A percentile compares a stretch with the other conserved stretches of the same genome.
Conservation (phyloP, 129 eudicot species). For the Silybum marianum region DNA sequence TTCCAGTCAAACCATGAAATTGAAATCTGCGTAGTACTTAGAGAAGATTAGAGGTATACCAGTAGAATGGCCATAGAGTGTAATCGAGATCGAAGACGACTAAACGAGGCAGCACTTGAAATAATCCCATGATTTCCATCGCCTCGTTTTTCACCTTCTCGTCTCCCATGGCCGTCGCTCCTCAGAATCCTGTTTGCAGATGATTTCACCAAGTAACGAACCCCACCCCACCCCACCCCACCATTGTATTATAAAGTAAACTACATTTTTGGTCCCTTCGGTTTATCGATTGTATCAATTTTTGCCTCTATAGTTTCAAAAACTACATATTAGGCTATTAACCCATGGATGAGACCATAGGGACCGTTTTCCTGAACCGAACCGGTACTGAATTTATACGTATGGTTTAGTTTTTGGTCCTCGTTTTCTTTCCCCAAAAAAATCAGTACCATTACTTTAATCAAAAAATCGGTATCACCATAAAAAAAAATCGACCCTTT, state of each 20-base stretch:
- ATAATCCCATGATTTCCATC: slow-evolving; percentile 60
- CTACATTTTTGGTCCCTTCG: not conserved
- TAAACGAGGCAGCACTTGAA: slow-evolving; percentile 78
- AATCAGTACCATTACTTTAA: no score
- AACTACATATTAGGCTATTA: not conserved
- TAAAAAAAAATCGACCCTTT: no score
- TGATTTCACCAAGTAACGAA: not conserved
- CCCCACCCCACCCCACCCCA: not conserved
- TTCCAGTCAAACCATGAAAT: not conserved
- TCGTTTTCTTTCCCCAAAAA: no score
- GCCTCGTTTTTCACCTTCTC: slow-evolving; percentile 80
- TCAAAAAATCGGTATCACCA: no score
- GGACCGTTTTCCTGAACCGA: no score
- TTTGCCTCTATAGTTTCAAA: not conserved
- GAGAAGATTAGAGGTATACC: slow-evolving; percentile 37
- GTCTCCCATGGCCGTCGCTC: slow-evolving; percentile 60
- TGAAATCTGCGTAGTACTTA: not conserved
- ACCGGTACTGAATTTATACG: no score
- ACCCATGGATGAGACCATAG: no score
- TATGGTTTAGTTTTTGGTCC: no score
- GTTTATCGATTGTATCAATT: not conserved
- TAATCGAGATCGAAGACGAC: slow-evolving; percentile 98
- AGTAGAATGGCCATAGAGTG: slow-evolving; percentile 99
- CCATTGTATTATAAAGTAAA: not conserved
- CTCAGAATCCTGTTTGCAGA: slow-evolving; percentile 12